phyloP scores from a whole-genome alignment of 208 protist genomes.

The Sergeia podlipaevii region DNA sequence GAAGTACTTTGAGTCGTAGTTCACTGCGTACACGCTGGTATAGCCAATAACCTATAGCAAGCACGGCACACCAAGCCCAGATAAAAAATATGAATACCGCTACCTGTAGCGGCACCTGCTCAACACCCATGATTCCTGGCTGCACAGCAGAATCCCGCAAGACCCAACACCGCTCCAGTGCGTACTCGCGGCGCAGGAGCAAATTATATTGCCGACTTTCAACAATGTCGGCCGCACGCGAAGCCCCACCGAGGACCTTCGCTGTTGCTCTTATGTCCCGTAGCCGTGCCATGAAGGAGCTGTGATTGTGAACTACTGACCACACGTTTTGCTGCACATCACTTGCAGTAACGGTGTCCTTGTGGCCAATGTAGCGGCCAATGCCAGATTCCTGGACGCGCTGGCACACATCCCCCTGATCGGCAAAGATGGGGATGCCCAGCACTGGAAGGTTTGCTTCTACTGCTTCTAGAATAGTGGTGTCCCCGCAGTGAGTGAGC shows the following conservation, averaged over 20 bases:
- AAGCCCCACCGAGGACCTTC: slow-evolving; percentile 25
- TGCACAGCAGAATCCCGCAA: no score
- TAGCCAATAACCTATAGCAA: no score
- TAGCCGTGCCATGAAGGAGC: slow-evolving; percentile 15
- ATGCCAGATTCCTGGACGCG: slow-evolving; percentile 37
- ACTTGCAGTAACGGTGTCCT: slow-evolving; percentile 19
- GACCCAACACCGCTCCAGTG: slow-evolving; percentile 25
- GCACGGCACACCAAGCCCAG: no score
- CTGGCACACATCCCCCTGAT: slow-evolving; percentile 55
- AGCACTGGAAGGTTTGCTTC: slow-evolving; percentile 32
- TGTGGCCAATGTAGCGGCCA: slow-evolving; percentile 21
- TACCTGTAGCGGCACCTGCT: no score
- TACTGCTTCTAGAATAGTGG: slow-evolving; percentile 37
- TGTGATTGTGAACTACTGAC: slow-evolving; percentile 1
- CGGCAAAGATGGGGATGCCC: slow-evolving; percentile 48
- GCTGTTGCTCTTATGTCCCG: slow-evolving; percentile 18
- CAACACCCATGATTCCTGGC: no score
- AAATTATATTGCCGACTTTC: slow-evolving; percentile 40
- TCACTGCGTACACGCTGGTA: no score
- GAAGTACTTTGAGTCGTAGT: no score
- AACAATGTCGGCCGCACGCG: slow-evolving; percentile 40
- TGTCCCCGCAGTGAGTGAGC: slow-evolving; percentile 45
- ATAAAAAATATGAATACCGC: no score
- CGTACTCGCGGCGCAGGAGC: slow-evolving; percentile 21
- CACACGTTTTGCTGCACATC: slow-evolving; percentile 23